These are phyloP conservation scores for Monilinia fructicola DNA, from an alignment of 2,329 filamentous ascomycete species.

Conservation along the genomic window DNA sequence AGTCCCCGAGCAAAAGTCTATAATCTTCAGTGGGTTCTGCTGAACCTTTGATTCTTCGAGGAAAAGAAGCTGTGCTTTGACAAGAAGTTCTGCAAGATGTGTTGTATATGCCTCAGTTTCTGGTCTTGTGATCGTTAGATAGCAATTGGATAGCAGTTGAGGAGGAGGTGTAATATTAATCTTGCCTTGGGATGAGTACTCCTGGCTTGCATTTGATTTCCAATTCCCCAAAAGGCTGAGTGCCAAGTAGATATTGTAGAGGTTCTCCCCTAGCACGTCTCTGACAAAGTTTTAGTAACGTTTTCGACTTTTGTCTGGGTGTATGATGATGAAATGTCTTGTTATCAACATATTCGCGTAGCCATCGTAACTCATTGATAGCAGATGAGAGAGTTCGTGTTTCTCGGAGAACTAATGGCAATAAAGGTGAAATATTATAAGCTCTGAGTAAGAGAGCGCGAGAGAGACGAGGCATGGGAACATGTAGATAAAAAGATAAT, in stretches of 20 bases:
- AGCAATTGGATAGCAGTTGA: not conserved
- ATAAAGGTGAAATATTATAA: conserved; percentile 52
- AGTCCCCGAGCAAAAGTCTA: conserved; percentile 88
- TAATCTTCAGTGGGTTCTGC: conserved; percentile 52
- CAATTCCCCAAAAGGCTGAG: conserved; percentile 82
- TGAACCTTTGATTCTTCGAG: not conserved
- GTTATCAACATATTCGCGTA: conserved; percentile 57
- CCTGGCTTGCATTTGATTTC: conserved; percentile 74
- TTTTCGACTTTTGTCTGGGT: conserved; percentile 27
- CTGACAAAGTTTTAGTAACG: conserved; percentile 47
- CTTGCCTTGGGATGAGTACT: conserved; percentile 79
- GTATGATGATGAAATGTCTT: not conserved
- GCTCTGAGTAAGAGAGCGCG: conserved; percentile 58
- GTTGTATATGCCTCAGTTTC: conserved; percentile 71
- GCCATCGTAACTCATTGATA: conserved; percentile 70
- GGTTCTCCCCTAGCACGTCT: conserved; percentile 64
- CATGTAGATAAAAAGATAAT: not conserved
- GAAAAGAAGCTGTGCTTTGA: not conserved
- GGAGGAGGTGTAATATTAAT: not conserved
- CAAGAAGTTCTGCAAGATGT: conserved; percentile 47
- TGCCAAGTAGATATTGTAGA: conserved; percentile 85
- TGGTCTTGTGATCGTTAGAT: conserved; percentile 44
- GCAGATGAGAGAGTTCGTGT: conserved; percentile 65
- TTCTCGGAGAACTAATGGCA: conserved; percentile 60
- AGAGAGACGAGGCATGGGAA: conserved; percentile 61